Percentiles rank a stretch among this genome's conserved stretches.
These are phyloP conservation scores for Exserohilum turcica DNA, from an alignment of 2,329 filamentous ascomycete genomes.

Conservation along the genomic window DNA sequence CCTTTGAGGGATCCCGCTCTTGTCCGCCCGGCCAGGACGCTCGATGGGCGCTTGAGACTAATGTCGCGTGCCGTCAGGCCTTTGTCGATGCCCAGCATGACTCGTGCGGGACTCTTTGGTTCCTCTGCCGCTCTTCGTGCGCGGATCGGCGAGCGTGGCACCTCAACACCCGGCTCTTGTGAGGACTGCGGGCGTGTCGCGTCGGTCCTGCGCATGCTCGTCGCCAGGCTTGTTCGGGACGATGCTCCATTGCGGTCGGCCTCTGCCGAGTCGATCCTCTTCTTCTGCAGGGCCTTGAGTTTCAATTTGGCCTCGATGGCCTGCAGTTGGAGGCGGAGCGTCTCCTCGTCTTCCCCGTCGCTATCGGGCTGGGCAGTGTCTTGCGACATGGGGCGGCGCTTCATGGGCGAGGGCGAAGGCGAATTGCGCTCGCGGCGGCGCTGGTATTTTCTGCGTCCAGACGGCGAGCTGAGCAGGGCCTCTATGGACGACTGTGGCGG, in stretches of 20 bases:
- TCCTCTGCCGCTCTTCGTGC: constrained; percentile 54
- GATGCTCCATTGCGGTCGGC: constrained; percentile 28
- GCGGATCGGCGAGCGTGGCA: constrained; percentile 74
- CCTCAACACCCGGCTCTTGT: constrained; percentile 61
- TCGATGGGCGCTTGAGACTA: constrained; percentile 70
- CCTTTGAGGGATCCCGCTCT: constrained; percentile 52
- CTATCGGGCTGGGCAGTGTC: constrained; percentile 15
- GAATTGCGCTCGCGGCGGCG: constrained; percentile 65
- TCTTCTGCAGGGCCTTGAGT: constrained; percentile 79
- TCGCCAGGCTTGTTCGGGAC: constrained; percentile 36
- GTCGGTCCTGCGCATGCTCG: constrained; percentile 28
- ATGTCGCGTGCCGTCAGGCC: constrained; percentile 79
- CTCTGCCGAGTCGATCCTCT: constrained; percentile 36
- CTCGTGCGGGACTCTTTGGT: constrained; percentile 76
- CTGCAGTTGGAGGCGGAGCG: constrained; percentile 79
- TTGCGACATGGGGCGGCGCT: constrained; percentile 39
- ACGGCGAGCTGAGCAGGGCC: constrained; percentile 71
- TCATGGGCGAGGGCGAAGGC: constrained; percentile 63
- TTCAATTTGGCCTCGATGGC: constrained; percentile 88
- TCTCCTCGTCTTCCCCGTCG: constrained; percentile 73
- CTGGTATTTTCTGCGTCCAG: constrained; percentile 76
- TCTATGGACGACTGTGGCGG: constrained; percentile 67
- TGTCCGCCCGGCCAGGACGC: constrained; percentile 15
- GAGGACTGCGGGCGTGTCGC: constrained; percentile 30
- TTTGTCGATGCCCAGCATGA: constrained; percentile 87